These are phyloP conservation scores for Metschnikowia cerradonensis DNA, from an alignment of 805 yeast genomes.

Conservation along the genomic window DNA sequence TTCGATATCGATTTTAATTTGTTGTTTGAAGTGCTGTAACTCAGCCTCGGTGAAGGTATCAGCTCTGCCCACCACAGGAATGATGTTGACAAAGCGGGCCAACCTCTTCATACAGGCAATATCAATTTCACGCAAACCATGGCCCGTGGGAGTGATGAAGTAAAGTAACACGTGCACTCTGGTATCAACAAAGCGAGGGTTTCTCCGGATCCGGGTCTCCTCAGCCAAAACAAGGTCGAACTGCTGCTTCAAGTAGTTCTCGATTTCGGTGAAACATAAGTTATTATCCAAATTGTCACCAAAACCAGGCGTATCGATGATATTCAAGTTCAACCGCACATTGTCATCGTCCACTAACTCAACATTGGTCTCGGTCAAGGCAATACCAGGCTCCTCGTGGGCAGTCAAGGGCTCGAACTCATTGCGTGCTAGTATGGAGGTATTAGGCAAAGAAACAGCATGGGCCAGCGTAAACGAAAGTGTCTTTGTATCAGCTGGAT, in stretches of 20 bases:
- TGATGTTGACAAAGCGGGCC: conserved; percentile 70
- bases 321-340: conserved; percentile 50
- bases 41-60: conserved; percentile 74
- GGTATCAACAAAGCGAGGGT: conserved; percentile 75
- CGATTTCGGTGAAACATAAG: conserved; percentile 62
- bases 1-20: conserved; percentile 59
- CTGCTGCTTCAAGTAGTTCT: conserved; percentile 67
- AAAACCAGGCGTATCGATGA: conserved; percentile 72
- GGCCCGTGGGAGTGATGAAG: conserved; percentile 76
- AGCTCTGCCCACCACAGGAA: conserved; percentile 79
- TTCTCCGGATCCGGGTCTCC: conserved; percentile 81
- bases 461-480: conserved; percentile 56
- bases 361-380: conserved; percentile 62
- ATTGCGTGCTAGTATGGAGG: conserved; percentile 50
- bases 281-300: conserved; percentile 74
- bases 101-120: conserved; percentile 64
- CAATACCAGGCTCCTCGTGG: conserved; percentile 67
- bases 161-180: conserved; percentile 76
- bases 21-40: conserved; percentile 54
- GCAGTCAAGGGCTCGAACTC: conserved; percentile 61
- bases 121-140: conserved; percentile 75
- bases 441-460: conserved; percentile 50
- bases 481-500: conserved; percentile 40
- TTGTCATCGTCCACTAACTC: conserved; percentile 61
- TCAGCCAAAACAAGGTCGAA: conserved; percentile 77